These are phyloP conservation scores for Jamesozyma hellenica DNA, from an alignment of 805 yeast species.

Conservation along the genomic window DNA sequence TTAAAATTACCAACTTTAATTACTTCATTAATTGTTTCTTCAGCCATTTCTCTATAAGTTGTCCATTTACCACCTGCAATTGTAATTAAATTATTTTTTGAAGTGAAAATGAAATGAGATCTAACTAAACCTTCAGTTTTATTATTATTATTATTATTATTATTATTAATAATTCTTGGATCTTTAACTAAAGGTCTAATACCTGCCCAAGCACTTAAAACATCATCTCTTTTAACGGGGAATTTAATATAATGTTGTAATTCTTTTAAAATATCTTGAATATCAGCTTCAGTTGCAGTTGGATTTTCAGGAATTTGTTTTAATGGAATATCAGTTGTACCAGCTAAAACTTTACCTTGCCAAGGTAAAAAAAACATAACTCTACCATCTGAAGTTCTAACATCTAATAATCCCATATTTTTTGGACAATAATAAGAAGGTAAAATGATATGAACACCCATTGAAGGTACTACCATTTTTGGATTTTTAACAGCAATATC, in stretches of 20 bases:
- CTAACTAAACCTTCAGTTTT: conserved; percentile 81
- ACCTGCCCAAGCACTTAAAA: conserved; percentile 93
- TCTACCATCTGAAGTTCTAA: conserved; percentile 88
- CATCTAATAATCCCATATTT: conserved; percentile 81
- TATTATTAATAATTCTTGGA: too few species aligned
- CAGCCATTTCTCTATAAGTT: conserved; percentile 95
- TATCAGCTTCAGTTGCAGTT: conserved; percentile 78
- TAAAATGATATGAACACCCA: conserved; percentile 85
- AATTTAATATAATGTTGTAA: conserved; percentile 82
- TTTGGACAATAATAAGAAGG: conserved; percentile 89
- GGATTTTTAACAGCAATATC: conserved; percentile 35
- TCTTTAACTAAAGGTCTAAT: conserved; percentile 89
- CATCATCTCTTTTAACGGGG: conserved; percentile 84
- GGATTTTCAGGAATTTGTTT: conserved; percentile 64
- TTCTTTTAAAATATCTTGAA: conserved; percentile 76
- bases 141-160: conserved; percentile 35
- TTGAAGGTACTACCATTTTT: conserved; percentile 84
- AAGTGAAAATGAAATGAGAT: conserved; percentile 68
- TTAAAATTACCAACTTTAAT: conserved; percentile 37
- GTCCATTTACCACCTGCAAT: conserved; percentile 98
- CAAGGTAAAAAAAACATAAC: conserved; percentile 96
- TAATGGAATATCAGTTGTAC: conserved; percentile 89
- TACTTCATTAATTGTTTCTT: conserved; percentile 77
- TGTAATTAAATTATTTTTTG: conserved; percentile 71
- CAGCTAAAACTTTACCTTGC: conserved; percentile 95